phyloP scores from a whole-genome alignment of 2,329 filamentous ascomycete species.

The Verticillium tricorpus region DNA sequence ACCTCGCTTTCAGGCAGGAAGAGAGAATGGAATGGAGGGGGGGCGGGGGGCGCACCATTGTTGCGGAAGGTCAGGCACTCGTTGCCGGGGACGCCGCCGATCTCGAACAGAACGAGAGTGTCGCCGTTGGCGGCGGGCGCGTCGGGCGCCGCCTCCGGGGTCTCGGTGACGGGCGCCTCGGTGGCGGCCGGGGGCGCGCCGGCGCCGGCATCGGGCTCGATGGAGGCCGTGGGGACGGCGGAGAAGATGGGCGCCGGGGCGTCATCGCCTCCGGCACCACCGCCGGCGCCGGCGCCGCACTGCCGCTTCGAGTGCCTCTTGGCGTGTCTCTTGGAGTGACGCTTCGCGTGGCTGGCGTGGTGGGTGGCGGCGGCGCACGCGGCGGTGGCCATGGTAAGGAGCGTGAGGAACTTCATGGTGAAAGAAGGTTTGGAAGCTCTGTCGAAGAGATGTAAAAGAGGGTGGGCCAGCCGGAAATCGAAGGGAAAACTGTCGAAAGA shows the following conservation, averaged over 20 bases:
- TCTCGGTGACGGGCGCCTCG: neutral
- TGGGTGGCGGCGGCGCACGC: constrained; percentile 14
- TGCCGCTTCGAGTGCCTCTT: constrained; percentile 1
- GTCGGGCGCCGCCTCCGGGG: constrained; percentile 1
- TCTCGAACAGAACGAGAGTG: constrained; percentile 30
- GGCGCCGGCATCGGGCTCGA: neutral
- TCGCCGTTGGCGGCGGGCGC: constrained; percentile 6
- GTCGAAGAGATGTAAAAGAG: neutral
- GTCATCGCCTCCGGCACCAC: neutral
- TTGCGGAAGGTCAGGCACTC: constrained; percentile 37
- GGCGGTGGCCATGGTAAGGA: constrained; percentile 15
- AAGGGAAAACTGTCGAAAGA: neutral
- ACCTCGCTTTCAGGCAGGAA: neutral
- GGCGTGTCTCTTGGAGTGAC: neutral
- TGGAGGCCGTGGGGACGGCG: neutral
- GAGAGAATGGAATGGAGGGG: too few species aligned
- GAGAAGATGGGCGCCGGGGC: neutral
- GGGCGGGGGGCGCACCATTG: constrained; percentile 28
- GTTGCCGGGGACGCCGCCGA: constrained; percentile 28
- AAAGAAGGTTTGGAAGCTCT: neutral
- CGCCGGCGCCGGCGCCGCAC: neutral
- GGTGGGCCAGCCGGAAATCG: neutral
- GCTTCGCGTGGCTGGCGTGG: constrained; percentile 1
- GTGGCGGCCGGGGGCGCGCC: neutral
- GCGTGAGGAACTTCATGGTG: constrained; percentile 17